These are phyloP conservation scores for Ettlia oleoabundans DNA, from an alignment of 139 green algal genomes.

Conservation along the genomic window DNA sequence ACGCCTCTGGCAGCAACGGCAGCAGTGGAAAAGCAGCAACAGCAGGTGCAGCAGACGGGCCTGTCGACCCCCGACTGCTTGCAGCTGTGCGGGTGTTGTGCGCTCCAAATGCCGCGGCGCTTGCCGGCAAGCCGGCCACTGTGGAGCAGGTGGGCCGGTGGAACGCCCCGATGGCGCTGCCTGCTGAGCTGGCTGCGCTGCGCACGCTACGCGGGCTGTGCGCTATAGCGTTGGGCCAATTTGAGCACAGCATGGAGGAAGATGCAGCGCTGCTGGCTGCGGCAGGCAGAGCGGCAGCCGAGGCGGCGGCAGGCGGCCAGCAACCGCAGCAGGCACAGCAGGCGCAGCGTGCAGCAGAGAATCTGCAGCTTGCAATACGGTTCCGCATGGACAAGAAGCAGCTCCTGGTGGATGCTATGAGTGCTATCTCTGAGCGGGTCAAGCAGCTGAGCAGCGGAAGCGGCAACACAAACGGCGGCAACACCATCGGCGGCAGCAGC, in stretches of 20 bases:
- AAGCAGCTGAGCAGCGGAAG: constrained; percentile 21
- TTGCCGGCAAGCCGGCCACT: constrained; percentile 42
- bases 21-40: not conserved
- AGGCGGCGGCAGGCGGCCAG: not conserved
- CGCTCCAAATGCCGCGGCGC: constrained; percentile 44
- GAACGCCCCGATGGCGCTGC: constrained; percentile 35
- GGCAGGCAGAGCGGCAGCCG: not conserved
- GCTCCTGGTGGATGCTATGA: constrained; percentile 55
- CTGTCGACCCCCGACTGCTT: constrained; percentile 64
- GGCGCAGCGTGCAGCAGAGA: not conserved
- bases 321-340: not conserved
- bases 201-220: constrained; percentile 61
- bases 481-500: not conserved
- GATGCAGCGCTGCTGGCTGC: constrained; percentile 60
- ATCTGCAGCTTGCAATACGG: constrained; percentile 63
- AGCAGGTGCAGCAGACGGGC: not conserved
- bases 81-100: constrained; percentile 61
- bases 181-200: constrained; percentile 55
- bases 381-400: constrained; percentile 74
- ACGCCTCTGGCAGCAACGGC: not conserved
- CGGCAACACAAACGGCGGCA: not conserved
- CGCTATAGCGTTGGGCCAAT: constrained; percentile 61
- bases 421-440: constrained; percentile 38
- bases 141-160: constrained; percentile 40
- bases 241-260: constrained; percentile 57